These are phyloP conservation scores for Naganishia kalamii DNA, from an alignment of 768 basidiomycete genomes.

Conservation along the genomic window DNA sequence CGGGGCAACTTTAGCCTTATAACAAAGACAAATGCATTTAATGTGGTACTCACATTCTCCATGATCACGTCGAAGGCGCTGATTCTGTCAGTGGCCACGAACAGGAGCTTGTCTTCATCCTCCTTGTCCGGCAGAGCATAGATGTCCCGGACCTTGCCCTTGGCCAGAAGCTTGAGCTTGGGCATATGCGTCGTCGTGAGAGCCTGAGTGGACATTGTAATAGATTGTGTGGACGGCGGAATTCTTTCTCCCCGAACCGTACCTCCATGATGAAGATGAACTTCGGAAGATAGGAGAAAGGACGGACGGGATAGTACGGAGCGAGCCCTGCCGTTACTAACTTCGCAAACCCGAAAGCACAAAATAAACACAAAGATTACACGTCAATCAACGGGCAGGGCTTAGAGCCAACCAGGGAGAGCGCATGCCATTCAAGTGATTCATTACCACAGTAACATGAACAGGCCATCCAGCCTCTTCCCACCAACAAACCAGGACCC, in stretches of 20 bases:
- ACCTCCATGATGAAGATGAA: not conserved
- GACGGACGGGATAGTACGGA: not conserved
- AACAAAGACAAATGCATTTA: not conserved
- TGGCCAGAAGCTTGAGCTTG: slow-evolving; percentile 64
- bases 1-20: not conserved
- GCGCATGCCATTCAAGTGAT: not conserved
- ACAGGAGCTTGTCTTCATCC: slow-evolving; percentile 61
- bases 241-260: no score
- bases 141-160: slow-evolving; percentile 94
- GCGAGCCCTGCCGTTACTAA: not conserved
- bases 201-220: slow-evolving; percentile 3
- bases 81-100: slow-evolving; percentile 91
- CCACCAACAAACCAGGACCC: not conserved
- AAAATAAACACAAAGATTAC: not conserved
- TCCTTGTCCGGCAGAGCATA: slow-evolving; percentile 63
- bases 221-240: not conserved
- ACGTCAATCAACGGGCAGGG: not conserved
- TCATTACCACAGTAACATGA: not conserved
- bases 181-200: slow-evolving; percentile 42
- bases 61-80: slow-evolving; percentile 95
- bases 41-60: slow-evolving; percentile 63
- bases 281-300: not conserved
- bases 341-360: slow-evolving; percentile 2
- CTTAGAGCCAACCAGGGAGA: not conserved
- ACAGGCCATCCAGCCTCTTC: not conserved